Conservation (phyloP, 176 grass and related monocot species). For the Aegilops bicornis region DNA sequence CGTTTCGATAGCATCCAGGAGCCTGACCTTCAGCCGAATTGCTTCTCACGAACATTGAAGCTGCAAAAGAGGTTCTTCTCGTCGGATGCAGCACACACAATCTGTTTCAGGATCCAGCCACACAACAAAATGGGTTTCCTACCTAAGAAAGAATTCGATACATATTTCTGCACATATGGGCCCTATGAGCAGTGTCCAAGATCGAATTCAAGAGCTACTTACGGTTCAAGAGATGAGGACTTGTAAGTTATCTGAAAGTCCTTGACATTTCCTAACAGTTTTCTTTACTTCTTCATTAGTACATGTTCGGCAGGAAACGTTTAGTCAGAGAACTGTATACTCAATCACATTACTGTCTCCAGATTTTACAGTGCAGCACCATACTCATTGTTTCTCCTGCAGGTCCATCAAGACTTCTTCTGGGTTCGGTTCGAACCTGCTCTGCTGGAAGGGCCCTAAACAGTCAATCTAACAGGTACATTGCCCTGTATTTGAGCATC, state of each 20-base stretch:
- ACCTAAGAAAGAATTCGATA: conserved; percentile 82
- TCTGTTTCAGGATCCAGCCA: conserved; percentile 76
- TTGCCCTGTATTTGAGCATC: background rate
- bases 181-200: conserved; percentile 72
- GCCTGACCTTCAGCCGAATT: conserved; percentile 75
- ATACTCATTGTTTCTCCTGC: conserved; percentile 24
- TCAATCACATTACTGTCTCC: background rate
- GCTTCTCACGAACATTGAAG: conserved; percentile 79
- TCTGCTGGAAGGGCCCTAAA: conserved; percentile 77
- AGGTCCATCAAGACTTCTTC: conserved; percentile 67
- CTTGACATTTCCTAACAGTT: conserved; percentile 10
- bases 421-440: conserved; percentile 49
- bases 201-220: conserved; percentile 76
- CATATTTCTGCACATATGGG: conserved; percentile 84
- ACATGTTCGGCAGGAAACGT: background rate
- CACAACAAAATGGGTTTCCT: conserved; percentile 80
- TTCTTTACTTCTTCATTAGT: background rate
- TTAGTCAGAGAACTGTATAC: background rate
- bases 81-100: conserved; percentile 56
- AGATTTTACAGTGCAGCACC: background rate
- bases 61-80: conserved; percentile 81
- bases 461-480: conserved; percentile 58
- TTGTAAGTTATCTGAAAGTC: conserved; percentile 59
- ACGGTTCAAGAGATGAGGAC: conserved; percentile 89
- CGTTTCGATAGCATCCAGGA: conserved; percentile 58